Conservation (phyloP, 176 grass and related monocot species). For the Aegilops bicornis region DNA sequence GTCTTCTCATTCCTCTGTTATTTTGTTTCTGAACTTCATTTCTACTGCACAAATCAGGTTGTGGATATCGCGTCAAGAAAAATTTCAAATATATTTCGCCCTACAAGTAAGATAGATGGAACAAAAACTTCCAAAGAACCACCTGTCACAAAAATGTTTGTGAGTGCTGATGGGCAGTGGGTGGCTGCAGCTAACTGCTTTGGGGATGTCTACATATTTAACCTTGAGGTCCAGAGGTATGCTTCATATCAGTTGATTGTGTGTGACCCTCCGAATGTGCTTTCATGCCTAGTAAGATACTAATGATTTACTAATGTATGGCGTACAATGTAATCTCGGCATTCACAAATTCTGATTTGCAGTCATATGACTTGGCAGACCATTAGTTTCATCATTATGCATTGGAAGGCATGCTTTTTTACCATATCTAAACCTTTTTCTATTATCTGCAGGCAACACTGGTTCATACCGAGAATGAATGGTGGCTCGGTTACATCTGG, state of each 20-base stretch:
- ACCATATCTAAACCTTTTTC: not conserved
- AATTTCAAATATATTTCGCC: slow-evolving; percentile 62
- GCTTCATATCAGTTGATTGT: slow-evolving; percentile 13
- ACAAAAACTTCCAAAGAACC: slow-evolving; percentile 55
- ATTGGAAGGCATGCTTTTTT: not conserved
- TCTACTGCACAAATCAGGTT: slow-evolving; percentile 50
- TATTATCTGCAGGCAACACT: slow-evolving; percentile 74
- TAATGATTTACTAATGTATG: not conserved
- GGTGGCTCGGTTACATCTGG: slow-evolving; percentile 83
- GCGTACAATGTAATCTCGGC: not conserved
- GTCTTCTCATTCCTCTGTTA: not conserved
- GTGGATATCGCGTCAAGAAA: slow-evolving; percentile 50
- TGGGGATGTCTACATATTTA: slow-evolving; percentile 94
- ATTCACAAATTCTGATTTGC: not conserved
- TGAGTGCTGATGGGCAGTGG: slow-evolving; percentile 92
- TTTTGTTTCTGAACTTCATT: slow-evolving; percentile 3
- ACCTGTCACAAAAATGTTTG: slow-evolving; percentile 89
- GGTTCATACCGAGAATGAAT: slow-evolving; percentile 91
- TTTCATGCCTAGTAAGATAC: slow-evolving; percentile 1
- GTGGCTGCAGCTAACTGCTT: slow-evolving; percentile 75
- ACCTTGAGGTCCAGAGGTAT: slow-evolving; percentile 86
- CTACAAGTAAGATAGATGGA: slow-evolving; percentile 49
- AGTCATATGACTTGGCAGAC: not conserved
- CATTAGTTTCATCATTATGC: not conserved
- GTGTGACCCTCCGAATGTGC: not conserved